Evolutionary conservation across 192 early-diverging fungal species (phyloP).

Genomic region (Chytriomyces sp.): DNA sequence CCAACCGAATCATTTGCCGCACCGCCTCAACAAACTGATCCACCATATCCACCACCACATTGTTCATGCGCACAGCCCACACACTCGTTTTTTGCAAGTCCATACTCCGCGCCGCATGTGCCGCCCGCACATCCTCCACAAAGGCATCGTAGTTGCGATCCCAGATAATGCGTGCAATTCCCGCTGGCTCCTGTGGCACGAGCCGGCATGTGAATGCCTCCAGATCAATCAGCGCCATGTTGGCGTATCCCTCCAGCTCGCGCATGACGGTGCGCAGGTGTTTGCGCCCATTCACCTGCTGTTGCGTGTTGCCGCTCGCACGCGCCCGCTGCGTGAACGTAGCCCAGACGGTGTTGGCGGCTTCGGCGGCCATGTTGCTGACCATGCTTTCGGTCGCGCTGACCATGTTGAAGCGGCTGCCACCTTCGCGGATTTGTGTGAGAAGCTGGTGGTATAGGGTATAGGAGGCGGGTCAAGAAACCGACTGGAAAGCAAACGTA

Average conservation of each 20-base stretch:
- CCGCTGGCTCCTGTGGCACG: slow-evolving; percentile 47
- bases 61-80: slow-evolving; percentile 52
- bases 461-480: background rate
- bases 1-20: slow-evolving; percentile 52
- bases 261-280: slow-evolving; percentile 54
- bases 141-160: slow-evolving; percentile 55
- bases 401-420: slow-evolving; percentile 60
- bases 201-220: slow-evolving; percentile 48
- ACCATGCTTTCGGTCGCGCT: slow-evolving; percentile 57
- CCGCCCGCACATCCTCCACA: slow-evolving; percentile 45
- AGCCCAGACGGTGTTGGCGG: slow-evolving; percentile 58
- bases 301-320: slow-evolving; percentile 47
- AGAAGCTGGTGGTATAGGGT: slow-evolving; percentile 32
- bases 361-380: slow-evolving; percentile 58
- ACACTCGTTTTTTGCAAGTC: slow-evolving; percentile 43
- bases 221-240: slow-evolving; percentile 46
- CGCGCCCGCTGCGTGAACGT: slow-evolving; percentile 48
- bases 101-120: slow-evolving; percentile 35
- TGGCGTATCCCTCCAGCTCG: slow-evolving; percentile 55
- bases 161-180: slow-evolving; percentile 47
- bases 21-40: slow-evolving; percentile 50
- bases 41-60: slow-evolving; percentile 49
- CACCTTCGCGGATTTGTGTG: slow-evolving; percentile 54
- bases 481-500: background rate
- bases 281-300: slow-evolving; percentile 51